These are phyloP conservation scores for Gnomoniopsis sp. DNA, from an alignment of 2,329 filamentous ascomycete species.

Conservation along the genomic window DNA sequence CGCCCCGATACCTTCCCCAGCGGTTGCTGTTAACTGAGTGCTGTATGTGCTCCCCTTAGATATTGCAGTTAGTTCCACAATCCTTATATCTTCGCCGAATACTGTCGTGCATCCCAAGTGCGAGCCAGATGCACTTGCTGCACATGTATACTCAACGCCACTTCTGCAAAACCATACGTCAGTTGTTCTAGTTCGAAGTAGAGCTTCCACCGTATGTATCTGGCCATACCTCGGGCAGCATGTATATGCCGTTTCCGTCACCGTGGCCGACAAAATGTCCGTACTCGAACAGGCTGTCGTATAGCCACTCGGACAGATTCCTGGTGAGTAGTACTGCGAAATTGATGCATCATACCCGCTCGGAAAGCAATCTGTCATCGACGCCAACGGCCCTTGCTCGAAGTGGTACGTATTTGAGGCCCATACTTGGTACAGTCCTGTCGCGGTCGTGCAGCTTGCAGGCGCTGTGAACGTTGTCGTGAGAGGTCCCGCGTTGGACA, in stretches of 20 bases:
- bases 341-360: constrained; percentile 23
- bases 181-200: background rate
- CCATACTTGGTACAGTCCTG: constrained; percentile 25
- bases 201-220: background rate
- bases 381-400: constrained; percentile 25
- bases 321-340: constrained; percentile 26
- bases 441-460: constrained; percentile 22
- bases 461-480: constrained; percentile 27
- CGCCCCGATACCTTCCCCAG: constrained; percentile 7
- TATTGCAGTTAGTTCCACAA: constrained; percentile 22
- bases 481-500: constrained; percentile 23
- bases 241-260: constrained; percentile 25
- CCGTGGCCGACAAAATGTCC: constrained; percentile 13
- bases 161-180: constrained; percentile 1
- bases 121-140: background rate
- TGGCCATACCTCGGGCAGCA: constrained; percentile 25
- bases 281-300: constrained; percentile 25
- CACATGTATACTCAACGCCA: constrained; percentile 22
- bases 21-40: constrained; percentile 1
- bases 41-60: constrained; percentile 16
- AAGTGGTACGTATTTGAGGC: constrained; percentile 20
- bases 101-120: constrained; percentile 24
- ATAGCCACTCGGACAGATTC: constrained; percentile 25
- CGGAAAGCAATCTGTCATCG: constrained; percentile 24
- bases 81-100: constrained; percentile 16